These are phyloP conservation scores for Mycosphaerelloides madeirae DNA, from an alignment of 2,329 filamentous ascomycete species.

Conservation along the genomic window DNA sequence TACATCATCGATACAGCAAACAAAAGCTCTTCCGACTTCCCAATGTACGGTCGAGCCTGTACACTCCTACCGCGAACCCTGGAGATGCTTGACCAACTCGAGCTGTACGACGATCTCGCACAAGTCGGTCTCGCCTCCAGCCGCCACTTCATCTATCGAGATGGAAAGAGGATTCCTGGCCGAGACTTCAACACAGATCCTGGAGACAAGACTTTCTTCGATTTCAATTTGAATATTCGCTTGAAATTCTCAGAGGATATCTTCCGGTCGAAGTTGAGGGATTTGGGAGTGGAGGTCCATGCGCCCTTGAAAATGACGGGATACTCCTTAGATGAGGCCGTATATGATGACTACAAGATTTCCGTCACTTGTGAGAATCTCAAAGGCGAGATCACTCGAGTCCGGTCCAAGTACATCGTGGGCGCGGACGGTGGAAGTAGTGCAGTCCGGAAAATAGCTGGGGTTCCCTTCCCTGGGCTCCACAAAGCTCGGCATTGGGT, in stretches of 20 bases:
- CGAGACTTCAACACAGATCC: too few relatives aligned
- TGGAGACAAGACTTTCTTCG: slow-evolving; percentile 44
- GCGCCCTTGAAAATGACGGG: too few relatives aligned
- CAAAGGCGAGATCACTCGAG: too few relatives aligned
- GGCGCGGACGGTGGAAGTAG: slow-evolving; percentile 51
- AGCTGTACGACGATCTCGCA: slow-evolving; percentile 46
- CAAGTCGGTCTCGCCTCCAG: slow-evolving; percentile 51
- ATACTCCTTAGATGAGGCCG: too few relatives aligned
- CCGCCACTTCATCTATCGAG: slow-evolving; percentile 46
- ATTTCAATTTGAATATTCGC: slow-evolving; percentile 51
- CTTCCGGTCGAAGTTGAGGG: slow-evolving; percentile 40
- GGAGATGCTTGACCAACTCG: slow-evolving; percentile 52
- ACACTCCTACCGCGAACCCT: slow-evolving; percentile 50
- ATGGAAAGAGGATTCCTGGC: slow-evolving; percentile 36
- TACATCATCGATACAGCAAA: slow-evolving; percentile 48
- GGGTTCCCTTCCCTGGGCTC: slow-evolving; percentile 48
- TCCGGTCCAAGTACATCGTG: slow-evolving; percentile 46
- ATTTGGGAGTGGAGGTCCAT: slow-evolving; percentile 36
- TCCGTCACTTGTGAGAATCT: too few relatives aligned
- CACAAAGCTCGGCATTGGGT: slow-evolving; percentile 52
- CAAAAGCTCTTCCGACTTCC: slow-evolving; percentile 44
- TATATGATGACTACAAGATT: too few relatives aligned
- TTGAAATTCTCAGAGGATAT: slow-evolving; percentile 55
- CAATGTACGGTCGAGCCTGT: slow-evolving; percentile 49
- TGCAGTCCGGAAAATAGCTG: slow-evolving; percentile 44